Base-by-base conservation (phyloP, 306 rosid species). In the Acacia melanoxylon region DNA sequence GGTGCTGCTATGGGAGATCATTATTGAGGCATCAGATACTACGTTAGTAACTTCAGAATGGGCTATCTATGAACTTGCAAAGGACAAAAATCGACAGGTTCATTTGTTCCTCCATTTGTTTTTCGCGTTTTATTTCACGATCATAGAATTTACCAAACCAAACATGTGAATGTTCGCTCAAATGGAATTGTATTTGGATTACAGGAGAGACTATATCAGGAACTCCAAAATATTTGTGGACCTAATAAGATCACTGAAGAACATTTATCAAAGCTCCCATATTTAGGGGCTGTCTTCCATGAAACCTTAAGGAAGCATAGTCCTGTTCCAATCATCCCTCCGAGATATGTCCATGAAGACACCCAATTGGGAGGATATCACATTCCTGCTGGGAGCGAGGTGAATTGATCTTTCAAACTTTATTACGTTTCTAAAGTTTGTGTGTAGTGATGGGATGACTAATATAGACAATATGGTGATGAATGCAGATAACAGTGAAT, bases 361-460 rank as follows among this genome's bases (percentile, higher is more conserved):
- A 92, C 98, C 16, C 81, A 93, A 66, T 25, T 93, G 56, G 98
- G 94, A 25, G 99, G 98, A 58, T 92, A 84, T 83, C 87, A 87
- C 49, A 73, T 95, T 87, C 97, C 97, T 48, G 93, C 98, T 8
- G 97, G 97, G 78, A 91, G 90, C 62, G 90, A 95, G 99, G 99
- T 91, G 35, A 40, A 40, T 45, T 29, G 16, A 78, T 59, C 13
- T 65, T 49, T 48, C 54, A 29, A 67, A 29, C 54, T 72, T 37
- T 5, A 17, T 80, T 54, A 24, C 37, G 31, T 56, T 2, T 20
- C 27, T 35, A 44, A 4, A 12, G 4, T 17, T 4, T 19, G 17
- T 56, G 31, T 42, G n/a, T 12, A 1, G 24, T 22, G 17, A 29
- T 76, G 27, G 42, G 10, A 37, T 45, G 37, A 22, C 37, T 9